phyloP scores from a whole-genome alignment of 176 grass and related monocot species.

The Aegilops tauschii region DNA sequence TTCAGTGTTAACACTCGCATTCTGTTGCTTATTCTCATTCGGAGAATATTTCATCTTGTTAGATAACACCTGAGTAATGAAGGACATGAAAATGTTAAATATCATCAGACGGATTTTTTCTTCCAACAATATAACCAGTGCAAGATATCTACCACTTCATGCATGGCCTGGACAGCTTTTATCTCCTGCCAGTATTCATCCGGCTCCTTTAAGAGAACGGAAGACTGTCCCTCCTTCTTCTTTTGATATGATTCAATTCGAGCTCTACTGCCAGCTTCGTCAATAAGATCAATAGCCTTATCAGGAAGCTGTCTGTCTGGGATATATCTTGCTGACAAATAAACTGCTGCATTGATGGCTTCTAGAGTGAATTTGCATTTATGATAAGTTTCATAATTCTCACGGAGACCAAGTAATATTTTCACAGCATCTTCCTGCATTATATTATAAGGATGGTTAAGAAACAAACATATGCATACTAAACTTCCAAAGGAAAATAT shows the following conservation, averaged over 20 bases:
- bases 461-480: neutral
- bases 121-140: neutral
- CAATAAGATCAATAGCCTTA: slow-evolving; percentile 99
- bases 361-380: slow-evolving; percentile 92
- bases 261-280: slow-evolving; percentile 96
- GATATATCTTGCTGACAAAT: slow-evolving; percentile 97
- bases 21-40: slow-evolving; percentile 37
- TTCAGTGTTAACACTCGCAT: slow-evolving; percentile 18
- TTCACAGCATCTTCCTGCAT: slow-evolving; percentile 80
- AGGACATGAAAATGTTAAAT: slow-evolving; percentile 9
- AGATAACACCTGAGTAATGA: slow-evolving; percentile 50
- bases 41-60: slow-evolving; percentile 74
- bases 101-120: neutral
- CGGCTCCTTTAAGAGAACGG: slow-evolving; percentile 77
- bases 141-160: slow-evolving; percentile 76
- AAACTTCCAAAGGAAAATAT: slow-evolving; percentile 23
- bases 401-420: slow-evolving; percentile 79
- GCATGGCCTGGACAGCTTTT: slow-evolving; percentile 77
- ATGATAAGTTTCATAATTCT: slow-evolving; percentile 84
- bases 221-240: slow-evolving; percentile 68
- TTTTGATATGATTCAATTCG: slow-evolving; percentile 82
- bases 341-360: slow-evolving; percentile 95
- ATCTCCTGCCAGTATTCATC: slow-evolving; percentile 99
- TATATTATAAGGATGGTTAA: slow-evolving; percentile 27
- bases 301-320: slow-evolving; percentile 95